Evolutionary conservation across 306 rosid species (phyloP), one percentile per base, ranked within the genome.

Genomic region (Mucuna pruriens): DNA sequence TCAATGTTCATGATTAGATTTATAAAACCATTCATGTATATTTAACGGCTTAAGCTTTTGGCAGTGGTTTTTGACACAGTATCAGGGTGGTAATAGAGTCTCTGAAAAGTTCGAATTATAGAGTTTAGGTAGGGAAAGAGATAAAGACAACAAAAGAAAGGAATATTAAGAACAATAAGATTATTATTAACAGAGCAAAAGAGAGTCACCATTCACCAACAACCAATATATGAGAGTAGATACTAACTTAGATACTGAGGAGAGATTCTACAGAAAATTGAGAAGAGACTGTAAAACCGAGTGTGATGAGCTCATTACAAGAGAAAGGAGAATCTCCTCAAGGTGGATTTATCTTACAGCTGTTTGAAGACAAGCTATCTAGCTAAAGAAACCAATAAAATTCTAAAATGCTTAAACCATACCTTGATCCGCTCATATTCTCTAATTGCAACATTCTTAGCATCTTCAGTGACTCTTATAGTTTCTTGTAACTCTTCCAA

Each of bases 371-470:
- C 15, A 64, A 26, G 13, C 66, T 55, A 36, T 42, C 44, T 77
- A 49, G 34, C 52, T 52, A 19, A 71, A 29, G 52, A 51, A 71
- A 72, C 61, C 8, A 74, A 45, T 16, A 33, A 78, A 58, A 60
- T 22, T 80, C 22, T 34, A 68, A 61, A 52, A 62, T 19, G 42
- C 22, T 26, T 4, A 38, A 57, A 48, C 17, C 52, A 63, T 82
- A 89, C 99, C 99, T 95, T 95, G 77, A 95, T 95, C 62, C 95
- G 91, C 81, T 90, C 97, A 62, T 95, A 95, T 84, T 95, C 99
- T 85, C 94, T 84, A 13, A 84, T 84, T 63, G 99, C 97, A 63
- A 92, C 81, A 83, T 83, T 88, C 89, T 95, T 91, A 22, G 97
- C 98, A 79, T 91, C 97, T 85, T 93, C 98, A 3, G 98, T 91